Base-by-base conservation (phyloP, 768 basidiomycete species). In the Amyloporia xantha region DNA sequence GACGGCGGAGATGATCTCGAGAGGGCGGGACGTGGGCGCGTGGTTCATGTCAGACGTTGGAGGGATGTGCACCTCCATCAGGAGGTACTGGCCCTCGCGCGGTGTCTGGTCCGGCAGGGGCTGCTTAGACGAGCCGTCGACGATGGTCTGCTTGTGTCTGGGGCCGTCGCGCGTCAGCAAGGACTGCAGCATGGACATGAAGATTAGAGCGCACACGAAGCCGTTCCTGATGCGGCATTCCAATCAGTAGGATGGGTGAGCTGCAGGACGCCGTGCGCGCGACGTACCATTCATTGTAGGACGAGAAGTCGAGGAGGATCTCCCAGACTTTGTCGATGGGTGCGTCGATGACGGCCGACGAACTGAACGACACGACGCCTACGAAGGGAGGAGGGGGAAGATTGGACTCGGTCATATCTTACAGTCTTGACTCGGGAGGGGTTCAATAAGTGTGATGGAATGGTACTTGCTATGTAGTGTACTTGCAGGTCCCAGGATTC, bases 221-320 rank as follows among this genome's bases (percentile, higher is more conserved):
- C 82, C 71, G 55, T 85, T 86, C 83, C 83, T 86, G 51, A n/a
- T 9, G 42, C n/a, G n/a, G n/a, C n/a, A n/a, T n/a, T n/a, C n/a
- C n/a, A n/a, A n/a, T n/a, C n/a, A n/a, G n/a, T n/a, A n/a, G n/a
- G n/a, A n/a, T n/a, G n/a, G n/a, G n/a, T n/a, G n/a, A n/a, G n/a
- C n/a, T n/a, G n/a, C n/a, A n/a, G n/a, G n/a, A n/a, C n/a, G n/a
- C 2, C 39, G 13, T 2, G 3, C 19, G 25, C 1, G 28, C 25
- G 25, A 58, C 72, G 42, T 60, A 81, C 85, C 85, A 88, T 65
- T 81, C 68, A 15, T 68, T 68, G 55, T 86, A 86, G 4, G 74
- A 71, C 1, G 66, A 59, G 64, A 86, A 86, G 61, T 85, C 81
- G 47, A 75, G 65, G 37, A 88, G 51, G 4, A 77, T 70, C 2